phyloP scores from a whole-genome alignment of 176 grass and related monocot genomes.

The Triticum dicoccoides region DNA sequence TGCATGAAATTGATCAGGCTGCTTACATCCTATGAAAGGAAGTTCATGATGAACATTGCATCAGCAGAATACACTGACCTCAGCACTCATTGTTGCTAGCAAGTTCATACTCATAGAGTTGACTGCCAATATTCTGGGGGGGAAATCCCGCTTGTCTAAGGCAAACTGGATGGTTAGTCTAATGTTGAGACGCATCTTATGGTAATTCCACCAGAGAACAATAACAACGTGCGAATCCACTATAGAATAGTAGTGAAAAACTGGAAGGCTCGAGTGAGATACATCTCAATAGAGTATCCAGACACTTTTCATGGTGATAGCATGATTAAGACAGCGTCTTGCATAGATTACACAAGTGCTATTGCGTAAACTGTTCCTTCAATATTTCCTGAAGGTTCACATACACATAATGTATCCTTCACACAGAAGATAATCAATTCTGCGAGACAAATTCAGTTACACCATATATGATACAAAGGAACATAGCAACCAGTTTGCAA shows the following conservation, averaged over 20 bases:
- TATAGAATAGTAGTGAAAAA: background rate
- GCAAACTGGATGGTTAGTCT: background rate
- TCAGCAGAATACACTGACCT: constrained; percentile 30
- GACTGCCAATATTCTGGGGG: background rate
- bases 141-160: background rate
- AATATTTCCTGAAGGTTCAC: background rate
- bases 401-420: background rate
- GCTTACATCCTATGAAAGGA: constrained; percentile 73
- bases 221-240: background rate
- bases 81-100: background rate
- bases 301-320: background rate
- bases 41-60: constrained; percentile 4
- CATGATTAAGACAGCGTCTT: background rate
- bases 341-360: background rate
- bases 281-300: background rate
- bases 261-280: background rate
- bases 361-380: background rate
- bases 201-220: background rate
- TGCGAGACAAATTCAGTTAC: background rate
- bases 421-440: background rate
- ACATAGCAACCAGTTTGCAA: background rate
- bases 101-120: constrained; percentile 3
- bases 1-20: constrained; percentile 78
- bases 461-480: background rate
- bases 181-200: background rate